A percentile compares a stretch with the other conserved stretches of the same genome.
Conservation (phyloP, 1,284 basidiomycete genomes). For the Tranzscheliella williamsii region DNA sequence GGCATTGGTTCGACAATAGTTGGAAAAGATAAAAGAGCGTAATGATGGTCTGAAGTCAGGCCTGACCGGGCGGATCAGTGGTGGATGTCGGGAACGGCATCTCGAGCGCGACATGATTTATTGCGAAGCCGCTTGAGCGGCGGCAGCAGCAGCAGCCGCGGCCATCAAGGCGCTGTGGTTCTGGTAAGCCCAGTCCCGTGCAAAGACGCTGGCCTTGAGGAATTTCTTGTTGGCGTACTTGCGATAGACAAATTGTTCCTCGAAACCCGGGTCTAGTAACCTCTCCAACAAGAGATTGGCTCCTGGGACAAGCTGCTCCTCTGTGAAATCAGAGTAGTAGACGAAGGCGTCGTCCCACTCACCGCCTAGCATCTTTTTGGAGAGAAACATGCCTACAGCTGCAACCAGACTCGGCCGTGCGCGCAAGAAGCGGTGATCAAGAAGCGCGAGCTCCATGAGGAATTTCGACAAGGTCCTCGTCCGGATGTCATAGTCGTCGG, state of each 20-base stretch:
- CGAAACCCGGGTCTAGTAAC: conserved; percentile 78
- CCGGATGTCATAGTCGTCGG: conserved; percentile 95
- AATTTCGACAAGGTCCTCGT: conserved; percentile 92
- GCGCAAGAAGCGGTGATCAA: conserved; percentile 90
- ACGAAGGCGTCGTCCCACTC: conserved; percentile 77
- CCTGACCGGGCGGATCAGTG: too few species aligned
- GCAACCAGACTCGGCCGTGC: conserved; percentile 92
- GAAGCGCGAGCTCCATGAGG: conserved; percentile 90
- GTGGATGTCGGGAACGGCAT: too few species aligned
- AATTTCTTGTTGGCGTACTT: conserved; percentile 96
- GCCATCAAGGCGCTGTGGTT: conserved; percentile 44
- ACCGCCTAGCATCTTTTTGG: conserved; percentile 60
- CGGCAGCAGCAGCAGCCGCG: conserved; percentile 26
- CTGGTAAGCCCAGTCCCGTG: conserved; percentile 64
- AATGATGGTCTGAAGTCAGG: too few species aligned
- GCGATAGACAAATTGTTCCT: conserved; percentile 84
- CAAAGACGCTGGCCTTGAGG: conserved; percentile 71
- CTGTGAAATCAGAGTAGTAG: conserved; percentile 89
- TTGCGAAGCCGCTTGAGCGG: too few species aligned
- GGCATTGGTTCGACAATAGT: too few species aligned
- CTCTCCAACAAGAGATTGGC: conserved; percentile 83
- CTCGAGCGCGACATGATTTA: too few species aligned
- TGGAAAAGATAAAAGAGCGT: too few species aligned
- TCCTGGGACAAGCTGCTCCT: conserved; percentile 82
- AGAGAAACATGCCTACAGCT: conserved; percentile 87